Percentiles rank a stretch among this genome's conserved stretches.
Evolutionary conservation across 108 stramenopile genomes (phyloP).

Genomic region (Nitzschia putrida): DNA sequence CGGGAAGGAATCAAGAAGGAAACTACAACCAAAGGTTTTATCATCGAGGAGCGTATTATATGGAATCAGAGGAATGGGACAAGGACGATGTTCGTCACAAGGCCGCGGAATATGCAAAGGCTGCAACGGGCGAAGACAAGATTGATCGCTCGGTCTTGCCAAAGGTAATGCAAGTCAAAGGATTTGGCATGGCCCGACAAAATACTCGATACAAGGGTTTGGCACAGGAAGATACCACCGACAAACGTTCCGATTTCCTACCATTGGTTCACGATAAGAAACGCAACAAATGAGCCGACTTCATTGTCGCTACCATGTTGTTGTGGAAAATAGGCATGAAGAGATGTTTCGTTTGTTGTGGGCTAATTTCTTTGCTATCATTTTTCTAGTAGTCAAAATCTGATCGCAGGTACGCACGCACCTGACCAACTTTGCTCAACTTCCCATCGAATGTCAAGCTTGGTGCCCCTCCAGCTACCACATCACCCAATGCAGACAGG

Average conservation of each 20-base stretch:
- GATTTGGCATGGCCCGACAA: conserved; percentile 91
- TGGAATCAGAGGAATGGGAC: conserved; percentile 92
- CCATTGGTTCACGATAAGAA: conserved; percentile 21
- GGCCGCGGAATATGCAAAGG: conserved; percentile 77
- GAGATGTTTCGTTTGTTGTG: too few species aligned
- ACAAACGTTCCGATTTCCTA: conserved; percentile 26
- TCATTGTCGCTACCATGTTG: too few species aligned
- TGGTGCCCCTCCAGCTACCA: conserved; percentile 49
- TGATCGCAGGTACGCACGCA: conserved; percentile 22
- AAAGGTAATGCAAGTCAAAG: conserved; percentile 91
- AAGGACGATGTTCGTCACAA: conserved; percentile 85
- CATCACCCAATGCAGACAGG: conserved; percentile 27
- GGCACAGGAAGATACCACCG: conserved; percentile 92
- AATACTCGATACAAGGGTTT: conserved; percentile 92
- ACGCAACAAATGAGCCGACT: too few species aligned
- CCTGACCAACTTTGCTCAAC: conserved; percentile 37
- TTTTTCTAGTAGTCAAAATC: too few species aligned
- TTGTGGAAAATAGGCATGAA: too few species aligned
- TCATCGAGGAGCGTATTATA: conserved; percentile 98
- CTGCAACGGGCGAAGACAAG: conserved; percentile 88
- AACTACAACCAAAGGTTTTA: conserved; percentile 86
- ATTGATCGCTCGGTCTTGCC: conserved; percentile 87
- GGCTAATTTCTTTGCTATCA: too few species aligned
- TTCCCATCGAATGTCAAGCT: conserved; percentile 34
- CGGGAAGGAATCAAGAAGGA: conserved; percentile 19